phyloP scores from a whole-genome alignment of 2,329 filamentous ascomycete genomes.

The Fusarium solani-melongenae region DNA sequence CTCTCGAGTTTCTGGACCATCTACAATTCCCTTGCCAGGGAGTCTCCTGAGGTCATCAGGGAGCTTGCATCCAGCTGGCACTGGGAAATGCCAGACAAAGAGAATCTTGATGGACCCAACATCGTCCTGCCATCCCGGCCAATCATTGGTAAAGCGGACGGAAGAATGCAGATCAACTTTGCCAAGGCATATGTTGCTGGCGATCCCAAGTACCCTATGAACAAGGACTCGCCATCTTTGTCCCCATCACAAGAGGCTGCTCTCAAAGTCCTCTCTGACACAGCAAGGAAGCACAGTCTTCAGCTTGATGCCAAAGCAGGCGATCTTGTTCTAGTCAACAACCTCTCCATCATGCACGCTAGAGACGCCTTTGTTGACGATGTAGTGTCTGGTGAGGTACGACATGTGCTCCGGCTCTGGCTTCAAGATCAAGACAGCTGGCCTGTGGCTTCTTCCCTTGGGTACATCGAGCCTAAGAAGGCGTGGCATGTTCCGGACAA shows the following conservation, averaged over 20 bases:
- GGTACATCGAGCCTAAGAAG: background rate
- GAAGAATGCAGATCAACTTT: background rate
- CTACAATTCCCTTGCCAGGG: background rate
- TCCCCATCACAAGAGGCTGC: background rate
- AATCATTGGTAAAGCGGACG: background rate
- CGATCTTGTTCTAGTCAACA: background rate
- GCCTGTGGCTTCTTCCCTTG: background rate
- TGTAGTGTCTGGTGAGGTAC: background rate
- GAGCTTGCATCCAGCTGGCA: background rate
- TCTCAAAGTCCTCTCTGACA: background rate
- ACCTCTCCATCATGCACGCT: background rate
- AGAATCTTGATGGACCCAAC: background rate
- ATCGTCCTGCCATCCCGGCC: background rate
- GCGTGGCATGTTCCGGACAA: background rate
- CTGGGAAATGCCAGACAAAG: background rate
- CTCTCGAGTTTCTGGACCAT: background rate
- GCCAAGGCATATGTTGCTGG: background rate
- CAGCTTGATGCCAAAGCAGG: background rate
- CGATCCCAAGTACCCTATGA: background rate
- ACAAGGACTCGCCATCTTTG: background rate
- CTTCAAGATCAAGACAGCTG: background rate
- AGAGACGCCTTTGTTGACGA: background rate
- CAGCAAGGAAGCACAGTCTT: background rate
- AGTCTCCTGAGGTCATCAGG: background rate
- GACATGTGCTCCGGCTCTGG: background rate